phyloP scores from a whole-genome alignment of 371 early-diverging fungal genomes.

The Parasitella parasitica region DNA sequence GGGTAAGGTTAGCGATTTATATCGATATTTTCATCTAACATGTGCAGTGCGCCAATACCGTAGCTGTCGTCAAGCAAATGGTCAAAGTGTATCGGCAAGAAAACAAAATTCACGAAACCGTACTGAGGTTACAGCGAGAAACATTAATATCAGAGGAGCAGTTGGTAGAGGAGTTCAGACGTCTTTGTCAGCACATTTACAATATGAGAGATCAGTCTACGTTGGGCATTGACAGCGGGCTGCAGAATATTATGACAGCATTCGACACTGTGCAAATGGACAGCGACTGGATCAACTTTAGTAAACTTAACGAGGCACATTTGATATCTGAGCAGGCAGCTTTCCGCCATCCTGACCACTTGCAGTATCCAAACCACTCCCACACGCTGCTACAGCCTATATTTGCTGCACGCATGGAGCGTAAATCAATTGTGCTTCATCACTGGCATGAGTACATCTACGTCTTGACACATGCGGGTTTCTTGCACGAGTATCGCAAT shows the following conservation, averaged over 20 bases:
- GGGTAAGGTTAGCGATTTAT: too few species aligned
- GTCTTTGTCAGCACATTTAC: slow-evolving; percentile 31
- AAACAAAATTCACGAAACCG: slow-evolving; percentile 47
- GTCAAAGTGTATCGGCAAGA: slow-evolving; percentile 42
- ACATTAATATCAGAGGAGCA: slow-evolving; percentile 33
- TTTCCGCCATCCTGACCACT: slow-evolving; percentile 35
- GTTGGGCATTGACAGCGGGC: slow-evolving; percentile 25
- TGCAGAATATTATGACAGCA: slow-evolving; percentile 16
- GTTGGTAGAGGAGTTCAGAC: slow-evolving; percentile 31
- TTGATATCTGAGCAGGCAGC: slow-evolving; percentile 37
- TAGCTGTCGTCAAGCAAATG: slow-evolving; percentile 43
- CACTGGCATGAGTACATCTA: slow-evolving; percentile 47
- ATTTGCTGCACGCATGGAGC: slow-evolving; percentile 46
- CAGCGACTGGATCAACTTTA: slow-evolving; percentile 35
- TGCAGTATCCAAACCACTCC: slow-evolving; percentile 39
- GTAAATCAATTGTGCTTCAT: slow-evolving; percentile 29
- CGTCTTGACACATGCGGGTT: slow-evolving; percentile 47
- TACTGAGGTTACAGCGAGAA: slow-evolving; percentile 42
- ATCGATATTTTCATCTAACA: too few species aligned
- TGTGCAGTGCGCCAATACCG: too few species aligned
- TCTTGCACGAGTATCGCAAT: slow-evolving; percentile 40
- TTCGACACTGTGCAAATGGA: slow-evolving; percentile 22
- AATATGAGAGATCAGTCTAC: slow-evolving; percentile 20
- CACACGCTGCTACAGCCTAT: slow-evolving; percentile 41
- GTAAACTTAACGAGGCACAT: slow-evolving; percentile 23